A percentile compares a stretch with the other conserved stretches of the same genome.
Conservation (phyloP, 345 rosid genomes). For the Gossypium australe region DNA sequence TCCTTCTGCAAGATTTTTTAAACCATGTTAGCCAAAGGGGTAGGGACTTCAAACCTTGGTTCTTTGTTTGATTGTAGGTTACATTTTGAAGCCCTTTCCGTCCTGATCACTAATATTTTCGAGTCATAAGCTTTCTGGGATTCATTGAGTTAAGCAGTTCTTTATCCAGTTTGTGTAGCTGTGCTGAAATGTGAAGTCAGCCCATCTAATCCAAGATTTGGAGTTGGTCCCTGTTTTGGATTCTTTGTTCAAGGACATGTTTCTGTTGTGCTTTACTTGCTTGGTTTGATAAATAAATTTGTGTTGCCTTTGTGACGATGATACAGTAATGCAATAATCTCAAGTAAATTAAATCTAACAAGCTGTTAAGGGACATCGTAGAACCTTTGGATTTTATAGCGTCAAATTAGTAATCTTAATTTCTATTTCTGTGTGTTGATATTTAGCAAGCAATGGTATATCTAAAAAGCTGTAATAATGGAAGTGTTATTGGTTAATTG, state of each 20-base stretch:
- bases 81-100: background rate
- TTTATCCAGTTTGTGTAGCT: background rate
- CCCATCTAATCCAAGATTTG: no score
- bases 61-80: background rate
- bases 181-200: no score
- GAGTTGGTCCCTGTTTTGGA: no score
- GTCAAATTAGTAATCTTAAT: background rate
- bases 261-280: no score
- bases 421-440: background rate
- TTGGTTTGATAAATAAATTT: no score
- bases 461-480: background rate
- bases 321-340: background rate
- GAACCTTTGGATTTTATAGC: background rate
- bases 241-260: no score
- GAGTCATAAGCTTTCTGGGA: background rate
- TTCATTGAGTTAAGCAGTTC: background rate
- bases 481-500: background rate
- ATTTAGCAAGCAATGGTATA: background rate
- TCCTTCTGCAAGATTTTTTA: background rate
- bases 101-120: background rate
- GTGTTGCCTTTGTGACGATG: no score
- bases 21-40: background rate
- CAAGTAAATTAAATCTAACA: background rate
- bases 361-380: background rate
- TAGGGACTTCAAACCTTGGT: background rate